Conservation (phyloP, 768 basidiomycete genomes). For the Calocybe indica region DNA sequence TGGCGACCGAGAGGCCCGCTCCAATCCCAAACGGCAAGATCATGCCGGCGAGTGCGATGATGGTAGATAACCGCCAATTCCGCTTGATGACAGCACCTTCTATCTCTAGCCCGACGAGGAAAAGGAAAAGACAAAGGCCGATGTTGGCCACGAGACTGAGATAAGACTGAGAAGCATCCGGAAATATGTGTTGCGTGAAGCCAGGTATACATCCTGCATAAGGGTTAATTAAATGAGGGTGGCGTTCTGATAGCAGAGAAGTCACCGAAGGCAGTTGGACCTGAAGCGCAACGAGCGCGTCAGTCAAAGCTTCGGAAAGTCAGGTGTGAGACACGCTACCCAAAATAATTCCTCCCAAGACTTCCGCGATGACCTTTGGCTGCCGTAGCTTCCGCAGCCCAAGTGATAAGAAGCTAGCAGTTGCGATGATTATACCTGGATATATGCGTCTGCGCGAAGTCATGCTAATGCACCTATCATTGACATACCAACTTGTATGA, state of each 20-base stretch:
- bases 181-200: constrained; percentile 85
- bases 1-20: constrained; percentile 49
- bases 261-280: constrained; percentile 44
- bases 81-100: constrained; percentile 74
- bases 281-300: constrained; percentile 18
- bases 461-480: neutral
- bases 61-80: constrained; percentile 59
- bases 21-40: constrained; percentile 85
- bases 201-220: constrained; percentile 71
- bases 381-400: constrained; percentile 71
- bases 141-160: constrained; percentile 87
- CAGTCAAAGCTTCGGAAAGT: neutral
- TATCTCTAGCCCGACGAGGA: constrained; percentile 91
- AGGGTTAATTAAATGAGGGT: neutral
- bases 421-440: constrained; percentile 75
- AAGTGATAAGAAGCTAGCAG: constrained; percentile 72
- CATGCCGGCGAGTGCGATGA: constrained; percentile 82
- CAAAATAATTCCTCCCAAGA: constrained; percentile 86
- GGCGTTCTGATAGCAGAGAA: neutral
- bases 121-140: constrained; percentile 83
- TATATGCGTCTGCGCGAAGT: neutral
- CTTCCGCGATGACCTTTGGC: constrained; percentile 79
- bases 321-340: constrained; percentile 29
- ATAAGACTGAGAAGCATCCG: constrained; percentile 60
- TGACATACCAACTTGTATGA: constrained; percentile 67